Evolutionary conservation across 305 asterid species (phyloP).

Genomic region (Petunia hybrid): DNA sequence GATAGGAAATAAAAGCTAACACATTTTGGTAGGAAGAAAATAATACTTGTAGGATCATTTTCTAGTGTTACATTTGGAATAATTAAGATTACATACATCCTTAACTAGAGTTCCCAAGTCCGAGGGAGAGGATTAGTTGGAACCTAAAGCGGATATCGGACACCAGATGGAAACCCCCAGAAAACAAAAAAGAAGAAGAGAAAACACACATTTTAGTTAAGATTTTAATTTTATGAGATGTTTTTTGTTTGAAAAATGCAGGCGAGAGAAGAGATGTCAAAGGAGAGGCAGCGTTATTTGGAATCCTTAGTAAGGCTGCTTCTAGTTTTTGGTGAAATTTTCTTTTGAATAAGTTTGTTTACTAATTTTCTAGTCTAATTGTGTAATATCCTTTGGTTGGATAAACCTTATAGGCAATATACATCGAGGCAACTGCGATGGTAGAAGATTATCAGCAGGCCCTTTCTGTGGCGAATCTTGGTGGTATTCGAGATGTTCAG

Average conservation of each 20-base stretch:
- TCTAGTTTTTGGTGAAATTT: neutral
- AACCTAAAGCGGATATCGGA: no score
- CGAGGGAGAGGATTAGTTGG: no score
- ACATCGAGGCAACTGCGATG: slow-evolving; percentile 86
- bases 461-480: slow-evolving; percentile 68
- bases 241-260: slow-evolving; percentile 43
- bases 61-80: neutral
- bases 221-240: neutral
- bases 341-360: neutral
- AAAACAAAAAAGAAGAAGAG: no score
- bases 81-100: no score
- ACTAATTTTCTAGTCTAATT: neutral
- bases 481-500: slow-evolving; percentile 78
- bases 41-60: no score
- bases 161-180: no score
- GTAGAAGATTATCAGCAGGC: slow-evolving; percentile 96
- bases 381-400: neutral
- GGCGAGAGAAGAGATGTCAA: slow-evolving; percentile 97
- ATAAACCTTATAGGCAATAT: slow-evolving; percentile 64
- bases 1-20: no score
- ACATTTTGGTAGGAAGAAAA: no score
- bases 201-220: no score
- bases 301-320: slow-evolving; percentile 70
- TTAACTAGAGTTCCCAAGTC: no score
- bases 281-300: slow-evolving; percentile 92